Percentiles rank a stretch among this genome's conserved stretches.
Evolutionary conservation across 495 filamentous ascomycete genomes (phyloP).

Genomic region (Parathielavia hyrcaniae): DNA sequence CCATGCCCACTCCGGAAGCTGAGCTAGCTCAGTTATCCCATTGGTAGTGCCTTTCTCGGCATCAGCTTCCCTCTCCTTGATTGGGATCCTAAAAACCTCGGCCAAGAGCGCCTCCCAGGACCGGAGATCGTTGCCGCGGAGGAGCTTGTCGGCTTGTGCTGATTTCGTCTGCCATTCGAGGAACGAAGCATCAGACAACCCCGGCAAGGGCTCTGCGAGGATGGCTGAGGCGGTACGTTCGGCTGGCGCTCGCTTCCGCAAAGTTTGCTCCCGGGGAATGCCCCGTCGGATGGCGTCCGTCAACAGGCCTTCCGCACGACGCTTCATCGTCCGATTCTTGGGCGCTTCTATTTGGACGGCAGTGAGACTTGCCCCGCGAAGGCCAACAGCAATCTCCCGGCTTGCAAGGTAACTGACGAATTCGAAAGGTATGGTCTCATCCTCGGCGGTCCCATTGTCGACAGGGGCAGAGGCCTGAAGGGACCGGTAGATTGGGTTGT

Average conservation of each 20-base stretch:
- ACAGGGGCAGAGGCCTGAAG: conserved; percentile 51
- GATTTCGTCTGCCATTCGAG: conserved; percentile 32
- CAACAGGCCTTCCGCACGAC: conserved; percentile 58
- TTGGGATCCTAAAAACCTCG: conserved; percentile 35
- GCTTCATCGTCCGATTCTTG: conserved; percentile 51
- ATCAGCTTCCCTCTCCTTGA: conserved; percentile 23
- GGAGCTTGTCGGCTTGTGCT: conserved; percentile 43
- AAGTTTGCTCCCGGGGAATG: conserved; percentile 26
- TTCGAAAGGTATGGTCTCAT: conserved; percentile 21
- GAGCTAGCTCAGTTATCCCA: conserved; percentile 1
- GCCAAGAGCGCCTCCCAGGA: conserved; percentile 52
- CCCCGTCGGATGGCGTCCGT: conserved; percentile 66
- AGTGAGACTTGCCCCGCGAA: conserved; percentile 50
- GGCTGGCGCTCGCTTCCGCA: conserved; percentile 9
- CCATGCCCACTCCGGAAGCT: conserved; percentile 35
- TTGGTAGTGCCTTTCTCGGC: conserved; percentile 14
- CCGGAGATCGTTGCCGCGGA: conserved; percentile 38
- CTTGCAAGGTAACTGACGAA: conserved; percentile 59
- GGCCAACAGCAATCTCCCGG: conserved; percentile 55
- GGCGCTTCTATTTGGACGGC: conserved; percentile 60
- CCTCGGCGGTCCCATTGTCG: conserved; percentile 16
- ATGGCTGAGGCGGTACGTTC: conserved; percentile 25
- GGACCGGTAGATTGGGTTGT: conserved; percentile 62
- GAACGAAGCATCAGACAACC: conserved; percentile 35
- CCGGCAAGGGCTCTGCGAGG: conserved; percentile 37